Percentiles rank a stretch among this genome's conserved stretches.
phyloP scores from a whole-genome alignment of 352 stramenopile species.

The Phytophthora cactorum region DNA sequence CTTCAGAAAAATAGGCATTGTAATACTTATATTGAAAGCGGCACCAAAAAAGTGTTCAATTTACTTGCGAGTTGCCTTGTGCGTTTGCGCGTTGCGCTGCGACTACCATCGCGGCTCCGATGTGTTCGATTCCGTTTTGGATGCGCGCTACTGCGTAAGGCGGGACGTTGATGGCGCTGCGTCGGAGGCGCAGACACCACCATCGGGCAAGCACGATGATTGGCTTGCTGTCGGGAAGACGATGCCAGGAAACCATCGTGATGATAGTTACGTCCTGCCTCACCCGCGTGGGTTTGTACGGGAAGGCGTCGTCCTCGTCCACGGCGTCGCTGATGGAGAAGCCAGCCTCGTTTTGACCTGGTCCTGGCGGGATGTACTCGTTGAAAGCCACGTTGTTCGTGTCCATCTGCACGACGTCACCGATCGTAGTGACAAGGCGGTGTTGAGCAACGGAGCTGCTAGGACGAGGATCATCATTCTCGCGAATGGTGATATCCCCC shows the following conservation, averaged over 20 bases:
- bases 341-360: constrained; percentile 25
- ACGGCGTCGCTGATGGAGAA: constrained; percentile 44
- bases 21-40: too few species aligned
- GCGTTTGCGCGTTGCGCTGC: constrained; percentile 14
- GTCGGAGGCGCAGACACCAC: constrained; percentile 32
- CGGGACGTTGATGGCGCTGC: constrained; percentile 23
- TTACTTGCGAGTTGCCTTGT: not conserved
- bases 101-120: constrained; percentile 27
- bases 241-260: not conserved
- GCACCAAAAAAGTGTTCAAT: not conserved
- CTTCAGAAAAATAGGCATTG: too few species aligned
- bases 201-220: constrained; percentile 31
- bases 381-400: constrained; percentile 49
- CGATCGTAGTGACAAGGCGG: constrained; percentile 40
- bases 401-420: constrained; percentile 36
- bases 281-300: constrained; percentile 37
- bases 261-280: constrained; percentile 38
- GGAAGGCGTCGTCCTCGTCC: constrained; percentile 47
- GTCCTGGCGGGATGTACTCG: constrained; percentile 26
- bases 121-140: constrained; percentile 26
- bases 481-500: constrained; percentile 52
- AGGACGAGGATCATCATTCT: constrained; percentile 46
- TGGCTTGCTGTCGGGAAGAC: not conserved
- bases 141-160: constrained; percentile 16
- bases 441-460: constrained; percentile 40